A percentile compares a stretch with the other conserved stretches of the same genome.
Evolutionary conservation across 2,329 filamentous ascomycete species (phyloP).

Genomic region (Escovopsis sp.): DNA sequence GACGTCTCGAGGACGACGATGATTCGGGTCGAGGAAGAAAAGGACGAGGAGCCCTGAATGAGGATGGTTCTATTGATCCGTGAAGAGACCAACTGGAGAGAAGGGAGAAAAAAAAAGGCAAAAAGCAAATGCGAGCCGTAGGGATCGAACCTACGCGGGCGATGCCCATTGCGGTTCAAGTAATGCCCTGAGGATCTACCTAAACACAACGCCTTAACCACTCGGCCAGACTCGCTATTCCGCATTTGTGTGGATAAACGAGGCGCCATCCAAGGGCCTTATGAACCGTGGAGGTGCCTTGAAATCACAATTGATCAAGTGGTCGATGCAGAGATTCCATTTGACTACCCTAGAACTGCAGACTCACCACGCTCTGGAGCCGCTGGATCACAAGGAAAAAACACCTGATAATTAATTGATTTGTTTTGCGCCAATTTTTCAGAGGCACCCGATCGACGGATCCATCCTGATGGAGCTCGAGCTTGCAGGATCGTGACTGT

Average conservation of each 20-base stretch:
- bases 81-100: neutral
- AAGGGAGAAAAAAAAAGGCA: slow-evolving; percentile 7
- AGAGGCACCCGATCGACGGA: no score
- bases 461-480: neutral
- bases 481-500: neutral
- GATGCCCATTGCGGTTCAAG: slow-evolving; percentile 26
- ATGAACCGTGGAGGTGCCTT: neutral
- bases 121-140: slow-evolving; percentile 25
- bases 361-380: no score
- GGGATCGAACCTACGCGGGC: slow-evolving; percentile 38
- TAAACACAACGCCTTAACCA: slow-evolving; percentile 44
- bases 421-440: no score
- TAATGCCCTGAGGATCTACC: slow-evolving; percentile 15
- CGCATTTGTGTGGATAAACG: neutral
- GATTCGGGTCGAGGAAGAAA: no score
- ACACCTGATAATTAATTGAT: no score
- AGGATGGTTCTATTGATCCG: no score
- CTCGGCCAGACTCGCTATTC: slow-evolving; percentile 32
- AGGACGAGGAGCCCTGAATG: no score
- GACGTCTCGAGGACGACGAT: no score
- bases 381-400: no score
- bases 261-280: neutral
- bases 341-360: no score
- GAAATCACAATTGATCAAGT: no score
- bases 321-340: no score